Conservation (phyloP, 1,284 basidiomycete genomes). For the Fomitopsis schrenkii region DNA sequence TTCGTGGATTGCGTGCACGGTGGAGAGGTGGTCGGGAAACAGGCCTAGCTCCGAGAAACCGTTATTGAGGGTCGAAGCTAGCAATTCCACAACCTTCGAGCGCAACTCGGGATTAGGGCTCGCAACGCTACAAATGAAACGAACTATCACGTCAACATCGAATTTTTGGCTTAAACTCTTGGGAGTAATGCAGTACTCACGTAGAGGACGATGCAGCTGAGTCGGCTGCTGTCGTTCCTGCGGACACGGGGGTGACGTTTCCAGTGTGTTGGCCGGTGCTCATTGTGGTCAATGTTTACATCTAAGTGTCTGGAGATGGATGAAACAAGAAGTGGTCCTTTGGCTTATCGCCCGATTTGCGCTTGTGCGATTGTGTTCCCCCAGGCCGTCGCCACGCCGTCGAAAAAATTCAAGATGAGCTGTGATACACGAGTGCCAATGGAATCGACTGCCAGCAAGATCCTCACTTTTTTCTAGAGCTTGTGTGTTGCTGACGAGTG, state of each 20-base stretch:
- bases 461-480: too few relatives aligned
- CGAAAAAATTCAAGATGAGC: too few relatives aligned
- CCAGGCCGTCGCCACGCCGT: too few relatives aligned
- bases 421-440: too few relatives aligned
- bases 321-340: too few relatives aligned
- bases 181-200: not conserved
- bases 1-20: constrained; percentile 28
- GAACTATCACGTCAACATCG: not conserved
- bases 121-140: not conserved
- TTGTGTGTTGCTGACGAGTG: too few relatives aligned
- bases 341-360: too few relatives aligned
- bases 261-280: not conserved
- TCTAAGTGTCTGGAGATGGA: too few relatives aligned
- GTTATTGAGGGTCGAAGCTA: constrained; percentile 39
- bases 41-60: constrained; percentile 48
- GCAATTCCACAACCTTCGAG: constrained; percentile 36
- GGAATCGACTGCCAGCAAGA: too few relatives aligned
- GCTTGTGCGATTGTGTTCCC: too few relatives aligned
- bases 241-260: not conserved
- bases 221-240: not conserved
- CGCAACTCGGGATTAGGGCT: not conserved
- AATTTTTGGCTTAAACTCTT: too few relatives aligned
- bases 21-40: constrained; percentile 34
- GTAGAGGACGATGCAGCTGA: not conserved
- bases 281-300: not conserved